phyloP scores from a whole-genome alignment of 805 yeast genomes.

The Yarrowia deformans region DNA sequence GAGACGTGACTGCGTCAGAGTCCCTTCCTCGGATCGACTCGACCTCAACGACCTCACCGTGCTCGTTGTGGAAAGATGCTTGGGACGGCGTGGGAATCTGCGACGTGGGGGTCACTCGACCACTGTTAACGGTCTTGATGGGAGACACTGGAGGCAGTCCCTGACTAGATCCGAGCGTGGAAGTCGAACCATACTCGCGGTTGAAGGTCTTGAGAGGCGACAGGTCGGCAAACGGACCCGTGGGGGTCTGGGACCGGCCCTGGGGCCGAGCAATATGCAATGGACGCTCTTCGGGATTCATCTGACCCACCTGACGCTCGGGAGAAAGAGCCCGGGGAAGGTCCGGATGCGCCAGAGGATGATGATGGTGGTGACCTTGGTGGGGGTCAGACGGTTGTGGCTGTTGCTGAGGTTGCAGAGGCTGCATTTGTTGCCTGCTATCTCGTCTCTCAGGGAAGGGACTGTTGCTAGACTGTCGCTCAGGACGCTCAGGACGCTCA shows the following conservation, averaged over 20 bases:
- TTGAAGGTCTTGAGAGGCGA: constrained; percentile 30
- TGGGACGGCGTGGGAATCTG: constrained; percentile 24
- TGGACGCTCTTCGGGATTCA: constrained; percentile 29
- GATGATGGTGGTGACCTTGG: constrained; percentile 9
- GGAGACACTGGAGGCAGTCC: constrained; percentile 32
- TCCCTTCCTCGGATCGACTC: background rate
- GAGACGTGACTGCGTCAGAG: background rate
- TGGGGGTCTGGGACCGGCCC: constrained; percentile 12
- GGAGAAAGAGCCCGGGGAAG: constrained; percentile 13
- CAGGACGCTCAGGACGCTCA: background rate
- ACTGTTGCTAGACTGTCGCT: background rate
- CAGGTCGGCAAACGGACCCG: constrained; percentile 17
- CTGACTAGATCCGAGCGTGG: constrained; percentile 11
- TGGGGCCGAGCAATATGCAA: constrained; percentile 9
- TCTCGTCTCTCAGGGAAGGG: constrained; percentile 19
- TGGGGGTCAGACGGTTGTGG: no score
- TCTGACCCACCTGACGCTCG: constrained; percentile 28
- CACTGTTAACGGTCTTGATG: constrained; percentile 32
- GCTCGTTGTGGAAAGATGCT: constrained; percentile 35
- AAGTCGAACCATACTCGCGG: constrained; percentile 16
- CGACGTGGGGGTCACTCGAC: constrained; percentile 26
- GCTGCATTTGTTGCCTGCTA: constrained; percentile 2
- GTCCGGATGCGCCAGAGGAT: constrained; percentile 9
- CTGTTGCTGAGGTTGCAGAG: background rate
- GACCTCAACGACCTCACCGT: constrained; percentile 17